Conservation (phyloP, 192 early-diverging fungal species). For the Coemansia sp. region DNA sequence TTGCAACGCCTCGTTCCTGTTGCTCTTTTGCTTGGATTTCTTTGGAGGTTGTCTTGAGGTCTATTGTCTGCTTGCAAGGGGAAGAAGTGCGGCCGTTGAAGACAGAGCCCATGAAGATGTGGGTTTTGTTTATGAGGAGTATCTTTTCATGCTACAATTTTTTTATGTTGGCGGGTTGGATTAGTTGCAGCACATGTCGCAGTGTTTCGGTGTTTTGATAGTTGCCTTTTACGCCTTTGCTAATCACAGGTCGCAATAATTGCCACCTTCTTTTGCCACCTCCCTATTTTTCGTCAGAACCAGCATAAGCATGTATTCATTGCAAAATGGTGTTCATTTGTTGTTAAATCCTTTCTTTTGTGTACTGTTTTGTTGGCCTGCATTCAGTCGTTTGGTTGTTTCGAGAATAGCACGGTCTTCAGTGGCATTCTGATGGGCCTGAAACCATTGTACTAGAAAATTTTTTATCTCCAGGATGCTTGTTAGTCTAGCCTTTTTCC, state of each 20-base stretch:
- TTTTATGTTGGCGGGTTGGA: slow-evolving; percentile 8
- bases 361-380: background rate
- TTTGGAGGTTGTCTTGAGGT: background rate
- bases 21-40: background rate
- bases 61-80: background rate
- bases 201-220: background rate
- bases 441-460: slow-evolving; percentile 3
- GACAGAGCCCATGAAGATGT: background rate
- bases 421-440: background rate
- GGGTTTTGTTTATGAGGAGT: background rate
- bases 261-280: background rate
- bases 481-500: background rate
- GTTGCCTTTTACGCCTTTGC: slow-evolving; percentile 3
- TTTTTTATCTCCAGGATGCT: slow-evolving; percentile 5
- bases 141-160: slow-evolving; percentile 3
- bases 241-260: background rate
- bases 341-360: background rate
- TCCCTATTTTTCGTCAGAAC: background rate
- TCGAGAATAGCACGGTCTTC: background rate
- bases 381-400: background rate
- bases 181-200: slow-evolving; percentile 5
- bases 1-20: slow-evolving; percentile 4
- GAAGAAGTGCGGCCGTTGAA: background rate
- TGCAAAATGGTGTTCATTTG: background rate
- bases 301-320: background rate